A percentile compares a stretch with the other conserved stretches of the same genome.
Conservation (phyloP, 345 rosid genomes). For the Trapa bicornis region DNA sequence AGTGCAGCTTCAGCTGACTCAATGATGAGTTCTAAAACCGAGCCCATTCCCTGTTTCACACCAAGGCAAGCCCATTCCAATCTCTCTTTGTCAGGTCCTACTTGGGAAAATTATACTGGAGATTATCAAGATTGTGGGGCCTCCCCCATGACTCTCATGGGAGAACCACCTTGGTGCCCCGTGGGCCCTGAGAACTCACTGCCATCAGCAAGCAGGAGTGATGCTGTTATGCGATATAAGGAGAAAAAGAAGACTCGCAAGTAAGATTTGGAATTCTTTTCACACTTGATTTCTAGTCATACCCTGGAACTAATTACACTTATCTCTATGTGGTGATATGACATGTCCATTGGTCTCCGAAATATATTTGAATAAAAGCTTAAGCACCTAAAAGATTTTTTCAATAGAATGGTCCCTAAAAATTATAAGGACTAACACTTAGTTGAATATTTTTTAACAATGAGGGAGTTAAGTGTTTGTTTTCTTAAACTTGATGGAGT, state of each 20-base stretch:
- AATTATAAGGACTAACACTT: too few species aligned
- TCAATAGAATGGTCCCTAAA: too few species aligned
- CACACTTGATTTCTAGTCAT: neutral
- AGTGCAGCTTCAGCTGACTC: conserved; percentile 86
- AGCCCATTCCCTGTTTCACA: conserved; percentile 53
- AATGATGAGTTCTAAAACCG: conserved; percentile 78
- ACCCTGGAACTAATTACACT: too few species aligned
- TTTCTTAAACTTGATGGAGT: too few species aligned
- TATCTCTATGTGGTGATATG: too few species aligned
- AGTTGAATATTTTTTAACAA: too few species aligned
- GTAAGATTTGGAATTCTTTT: conserved; percentile 32
- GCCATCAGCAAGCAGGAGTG: conserved; percentile 47
- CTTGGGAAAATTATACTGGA: conserved; percentile 64
- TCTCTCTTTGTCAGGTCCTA: conserved; percentile 81
- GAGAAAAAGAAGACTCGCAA: conserved; percentile 91
- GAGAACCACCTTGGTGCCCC: conserved; percentile 87
- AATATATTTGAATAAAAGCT: too few species aligned
- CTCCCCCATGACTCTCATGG: conserved; percentile 57
- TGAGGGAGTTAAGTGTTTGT: too few species aligned
- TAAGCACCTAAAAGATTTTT: too few species aligned
- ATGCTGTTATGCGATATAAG: conserved; percentile 90
- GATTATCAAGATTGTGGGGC: conserved; percentile 94
- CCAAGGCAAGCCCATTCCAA: conserved; percentile 46
- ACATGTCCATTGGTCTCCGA: too few species aligned
- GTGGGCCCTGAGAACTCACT: conserved; percentile 46